These are phyloP conservation scores for Rhizoctonia solani DNA, from an alignment of 1,284 basidiomycete genomes.

Conservation along the genomic window DNA sequence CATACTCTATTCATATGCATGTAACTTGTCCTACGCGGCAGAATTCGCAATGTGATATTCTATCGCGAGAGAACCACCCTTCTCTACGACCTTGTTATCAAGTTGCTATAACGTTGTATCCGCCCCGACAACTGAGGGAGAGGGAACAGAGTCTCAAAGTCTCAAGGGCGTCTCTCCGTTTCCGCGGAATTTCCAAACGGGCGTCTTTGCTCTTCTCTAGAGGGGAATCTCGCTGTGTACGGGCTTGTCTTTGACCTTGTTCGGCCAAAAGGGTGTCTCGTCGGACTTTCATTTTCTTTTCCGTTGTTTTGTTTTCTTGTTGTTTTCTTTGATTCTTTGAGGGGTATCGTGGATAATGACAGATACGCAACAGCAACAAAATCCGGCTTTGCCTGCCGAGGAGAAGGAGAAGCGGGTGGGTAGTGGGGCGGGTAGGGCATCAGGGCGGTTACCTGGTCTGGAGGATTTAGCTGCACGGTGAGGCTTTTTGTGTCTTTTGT, in stretches of 20 bases:
- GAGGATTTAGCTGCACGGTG: slow-evolving; percentile 29
- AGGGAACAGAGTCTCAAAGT: too few species aligned
- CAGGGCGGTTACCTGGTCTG: slow-evolving; percentile 14
- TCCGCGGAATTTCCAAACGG: too few species aligned
- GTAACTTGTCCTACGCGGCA: neutral
- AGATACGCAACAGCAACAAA: neutral
- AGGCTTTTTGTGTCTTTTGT: neutral
- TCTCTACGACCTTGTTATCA: too few species aligned
- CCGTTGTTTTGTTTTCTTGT: neutral
- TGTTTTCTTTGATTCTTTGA: neutral
- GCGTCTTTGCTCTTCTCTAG: too few species aligned
- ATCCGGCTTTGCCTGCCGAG: too few species aligned
- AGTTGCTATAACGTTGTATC: too few species aligned
- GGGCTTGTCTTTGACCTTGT: too few species aligned
- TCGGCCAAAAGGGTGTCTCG: neutral
- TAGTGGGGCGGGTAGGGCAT: too few species aligned
- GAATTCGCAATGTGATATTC: neutral
- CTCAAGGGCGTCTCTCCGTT: too few species aligned
- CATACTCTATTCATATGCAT: neutral
- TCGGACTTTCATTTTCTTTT: neutral
- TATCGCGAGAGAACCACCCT: neutral
- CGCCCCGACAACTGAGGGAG: too few species aligned
- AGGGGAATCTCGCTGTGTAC: too few species aligned
- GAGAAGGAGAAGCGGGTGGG: slow-evolving; percentile 16
- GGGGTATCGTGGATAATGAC: neutral